Conservation (phyloP, 768 basidiomycete species). For the Leucocoprinus leucothites region DNA sequence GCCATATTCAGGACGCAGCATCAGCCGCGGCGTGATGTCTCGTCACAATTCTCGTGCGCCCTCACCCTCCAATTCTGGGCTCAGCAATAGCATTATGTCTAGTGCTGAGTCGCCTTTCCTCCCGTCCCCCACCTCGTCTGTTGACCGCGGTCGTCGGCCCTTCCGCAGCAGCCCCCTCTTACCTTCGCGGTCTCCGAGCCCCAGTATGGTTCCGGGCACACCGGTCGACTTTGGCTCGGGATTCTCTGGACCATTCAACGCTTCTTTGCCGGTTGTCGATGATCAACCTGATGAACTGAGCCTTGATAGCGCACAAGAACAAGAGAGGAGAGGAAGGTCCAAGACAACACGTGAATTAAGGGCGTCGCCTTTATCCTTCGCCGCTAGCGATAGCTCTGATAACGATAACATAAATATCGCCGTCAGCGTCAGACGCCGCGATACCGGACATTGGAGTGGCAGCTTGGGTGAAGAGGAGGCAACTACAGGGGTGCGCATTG, state of each 20-base stretch:
- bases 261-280: conserved; percentile 19
- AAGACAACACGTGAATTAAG: conserved; percentile 2
- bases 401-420: conserved; percentile 14
- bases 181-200: conserved; percentile 45
- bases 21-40: conserved; percentile 38
- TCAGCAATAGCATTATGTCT: conserved; percentile 4
- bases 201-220: conserved; percentile 42
- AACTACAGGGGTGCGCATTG: background rate
- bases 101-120: conserved; percentile 24
- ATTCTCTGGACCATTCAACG: conserved; percentile 13
- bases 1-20: conserved; percentile 30
- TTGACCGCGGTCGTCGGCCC: conserved; percentile 32
- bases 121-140: conserved; percentile 21
- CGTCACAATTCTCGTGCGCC: conserved; percentile 28
- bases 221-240: conserved; percentile 32
- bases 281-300: conserved; percentile 25
- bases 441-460: conserved; percentile 6
- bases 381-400: conserved; percentile 12
- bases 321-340: conserved; percentile 7
- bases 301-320: conserved; percentile 16
- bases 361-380: conserved; percentile 10
- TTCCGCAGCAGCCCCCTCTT: conserved; percentile 17
- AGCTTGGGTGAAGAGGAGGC: background rate
- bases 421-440: background rate
- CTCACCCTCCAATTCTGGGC: conserved; percentile 15